These are phyloP conservation scores for Cyberlindnera mycetangii DNA, from an alignment of 805 yeast species.

Conservation along the genomic window DNA sequence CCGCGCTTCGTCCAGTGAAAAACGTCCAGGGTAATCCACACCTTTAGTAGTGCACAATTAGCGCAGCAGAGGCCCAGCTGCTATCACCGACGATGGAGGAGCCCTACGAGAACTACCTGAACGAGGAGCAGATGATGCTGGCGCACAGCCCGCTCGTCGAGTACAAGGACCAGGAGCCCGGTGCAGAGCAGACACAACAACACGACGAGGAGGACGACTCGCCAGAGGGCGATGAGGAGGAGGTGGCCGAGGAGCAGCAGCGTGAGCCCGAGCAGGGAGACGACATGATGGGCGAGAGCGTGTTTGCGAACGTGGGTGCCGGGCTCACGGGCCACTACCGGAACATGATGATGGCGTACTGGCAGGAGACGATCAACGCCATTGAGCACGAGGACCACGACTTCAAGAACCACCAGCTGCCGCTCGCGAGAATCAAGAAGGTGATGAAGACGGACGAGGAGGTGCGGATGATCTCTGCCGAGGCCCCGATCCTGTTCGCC, in stretches of 20 bases:
- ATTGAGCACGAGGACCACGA: slow-evolving; percentile 86
- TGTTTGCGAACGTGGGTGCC: slow-evolving; percentile 88
- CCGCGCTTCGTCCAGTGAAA: neutral
- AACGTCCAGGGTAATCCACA: neutral
- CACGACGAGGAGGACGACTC: slow-evolving; percentile 1
- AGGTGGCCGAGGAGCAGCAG: slow-evolving; percentile 22
- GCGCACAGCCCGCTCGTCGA: slow-evolving; percentile 8
- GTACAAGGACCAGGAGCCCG: slow-evolving; percentile 5
- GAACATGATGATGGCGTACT: slow-evolving; percentile 89
- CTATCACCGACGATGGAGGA: slow-evolving; percentile 17
- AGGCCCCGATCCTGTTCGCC: slow-evolving; percentile 95
- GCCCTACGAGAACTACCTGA: slow-evolving; percentile 18
- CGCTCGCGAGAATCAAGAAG: slow-evolving; percentile 92
- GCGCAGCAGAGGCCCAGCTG: neutral
- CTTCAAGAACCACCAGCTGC: slow-evolving; percentile 91
- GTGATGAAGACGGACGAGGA: slow-evolving; percentile 98
- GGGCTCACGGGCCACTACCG: slow-evolving; percentile 81
- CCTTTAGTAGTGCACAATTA: neutral
- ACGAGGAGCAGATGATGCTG: slow-evolving; percentile 22
- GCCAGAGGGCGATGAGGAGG: slow-evolving; percentile 1
- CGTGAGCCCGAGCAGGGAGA: slow-evolving; percentile 36
- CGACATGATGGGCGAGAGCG: slow-evolving; percentile 49
- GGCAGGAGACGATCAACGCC: slow-evolving; percentile 93
- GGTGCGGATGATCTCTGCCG: slow-evolving; percentile 96
- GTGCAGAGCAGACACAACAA: slow-evolving; percentile 6